Evolutionary conservation across 768 basidiomycete species (phyloP), one percentile per base, ranked within the genome.

Genomic region (Hypsizygus marmoreus): DNA sequence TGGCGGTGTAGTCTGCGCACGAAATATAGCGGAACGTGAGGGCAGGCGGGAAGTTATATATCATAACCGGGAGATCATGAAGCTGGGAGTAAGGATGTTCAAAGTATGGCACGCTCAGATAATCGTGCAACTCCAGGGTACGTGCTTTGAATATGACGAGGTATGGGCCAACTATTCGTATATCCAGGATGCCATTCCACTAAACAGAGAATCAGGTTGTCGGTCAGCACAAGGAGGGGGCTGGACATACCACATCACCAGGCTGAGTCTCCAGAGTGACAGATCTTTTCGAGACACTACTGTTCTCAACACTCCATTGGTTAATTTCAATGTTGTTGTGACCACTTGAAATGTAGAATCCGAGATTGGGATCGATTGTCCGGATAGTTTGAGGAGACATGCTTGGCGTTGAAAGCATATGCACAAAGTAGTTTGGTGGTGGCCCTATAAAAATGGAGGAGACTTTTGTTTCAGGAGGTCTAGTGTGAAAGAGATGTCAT

Each of bases 121-220:
- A 51, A 0, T 71, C 61, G 48, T 73, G 69, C 2, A 80, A 60
- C 46, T 82, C 79, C 17, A 85, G 53, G 1, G 80, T 73, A 4
- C 74, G 76, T 1, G 71, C 63, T 45, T 74, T 79, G 55, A 83
- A 72, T 17, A 77, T 68, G 19, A 84, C 60, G n/a, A 84, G 53
- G 42, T 77, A 75, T 0, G 69, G 63, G 2, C 75, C 79, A 29
- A 77, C 65, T 30, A 82, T 68, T 13, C 65, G 69, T 13, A 77
- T 49, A 7, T 66, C 70, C 1, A 77, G 59, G 7, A 82, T 65
- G 1, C 62, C 65, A 47, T 73, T 67, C 60, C 67, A 69, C 74
- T 76, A 46, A 13, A 44, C 22, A 28, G 40, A 0, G 22, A 19
- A 49, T 11, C 51, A 34, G 30, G 20, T 23, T 22, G 20, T 43